phyloP scores from a whole-genome alignment of 139 green algal species.

The Auxenochlorella protothecoides region DNA sequence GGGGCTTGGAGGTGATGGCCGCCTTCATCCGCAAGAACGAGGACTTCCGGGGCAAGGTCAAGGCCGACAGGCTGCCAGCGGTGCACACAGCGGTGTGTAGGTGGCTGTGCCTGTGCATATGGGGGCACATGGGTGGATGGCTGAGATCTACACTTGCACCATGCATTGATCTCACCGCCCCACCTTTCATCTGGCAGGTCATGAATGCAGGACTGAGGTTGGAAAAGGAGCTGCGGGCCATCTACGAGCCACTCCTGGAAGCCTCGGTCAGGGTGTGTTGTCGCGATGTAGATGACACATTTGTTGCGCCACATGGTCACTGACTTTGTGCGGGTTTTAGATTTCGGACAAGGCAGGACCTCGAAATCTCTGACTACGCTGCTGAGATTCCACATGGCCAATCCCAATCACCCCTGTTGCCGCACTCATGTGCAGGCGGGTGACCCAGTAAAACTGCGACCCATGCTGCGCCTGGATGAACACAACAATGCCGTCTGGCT shows the following conservation, averaged over 20 bases:
- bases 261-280: not conserved
- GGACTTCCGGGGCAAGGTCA: constrained; percentile 25
- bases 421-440: not conserved
- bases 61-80: constrained; percentile 5
- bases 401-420: not conserved
- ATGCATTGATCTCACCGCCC: too few species aligned
- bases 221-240: not conserved
- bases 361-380: too few species aligned
- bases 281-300: too few species aligned
- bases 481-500: constrained; percentile 45
- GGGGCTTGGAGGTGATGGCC: too few species aligned
- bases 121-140: constrained; percentile 7
- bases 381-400: not conserved
- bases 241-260: not conserved
- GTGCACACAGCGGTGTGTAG: constrained; percentile 16
- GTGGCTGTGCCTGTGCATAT: constrained; percentile 5
- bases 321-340: too few species aligned
- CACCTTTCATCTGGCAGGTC: too few species aligned
- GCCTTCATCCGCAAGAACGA: too few species aligned
- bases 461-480: constrained; percentile 9
- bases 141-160: too few species aligned
- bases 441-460: not conserved
- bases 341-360: too few species aligned
- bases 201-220: too few species aligned
- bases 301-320: too few species aligned